A percentile compares a stretch with the other conserved stretches of the same genome.
phyloP scores from a whole-genome alignment of 768 basidiomycete species.

The Tulasnella sp. region DNA sequence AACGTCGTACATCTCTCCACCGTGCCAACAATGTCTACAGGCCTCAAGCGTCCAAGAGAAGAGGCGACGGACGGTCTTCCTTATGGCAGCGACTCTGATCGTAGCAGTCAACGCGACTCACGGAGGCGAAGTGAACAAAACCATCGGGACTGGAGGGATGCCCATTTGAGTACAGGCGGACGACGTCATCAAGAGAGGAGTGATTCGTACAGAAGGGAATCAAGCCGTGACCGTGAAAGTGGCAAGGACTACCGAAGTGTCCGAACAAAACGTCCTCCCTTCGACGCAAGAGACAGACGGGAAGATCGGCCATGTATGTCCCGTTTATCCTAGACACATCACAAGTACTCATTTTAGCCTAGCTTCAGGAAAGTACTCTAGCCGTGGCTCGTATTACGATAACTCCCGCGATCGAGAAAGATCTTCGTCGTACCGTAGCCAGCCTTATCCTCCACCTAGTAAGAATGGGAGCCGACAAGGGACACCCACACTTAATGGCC shows the following conservation, averaged over 20 bases:
- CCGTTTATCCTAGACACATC: background rate
- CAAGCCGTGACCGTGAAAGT: conserved; percentile 19
- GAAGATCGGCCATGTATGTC: background rate
- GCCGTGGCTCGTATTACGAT: conserved; percentile 21
- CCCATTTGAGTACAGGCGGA: conserved; percentile 35
- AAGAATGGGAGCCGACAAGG: background rate
- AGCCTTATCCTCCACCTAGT: conserved; percentile 20
- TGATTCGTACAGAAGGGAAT: conserved; percentile 7
- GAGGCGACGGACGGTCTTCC: conserved; percentile 2
- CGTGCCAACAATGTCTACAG: conserved; percentile 11
- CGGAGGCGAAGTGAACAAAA: conserved; percentile 26
- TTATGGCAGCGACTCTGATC: conserved; percentile 11
- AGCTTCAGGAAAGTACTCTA: conserved; percentile 8
- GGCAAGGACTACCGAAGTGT: conserved; percentile 8
- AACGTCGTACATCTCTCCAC: conserved; percentile 5
- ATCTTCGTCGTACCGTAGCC: conserved; percentile 18
- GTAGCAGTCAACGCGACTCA: conserved; percentile 1
- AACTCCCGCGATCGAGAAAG: conserved; percentile 19
- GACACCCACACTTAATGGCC: background rate
- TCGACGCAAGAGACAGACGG: background rate
- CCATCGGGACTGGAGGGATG: conserved; percentile 58
- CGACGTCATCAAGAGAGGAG: conserved; percentile 12
- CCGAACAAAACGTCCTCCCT: background rate
- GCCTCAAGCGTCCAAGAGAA: conserved; percentile 12
- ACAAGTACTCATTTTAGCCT: background rate